Conservation (phyloP, 306 rosid genomes). For the Cicer yamashitae region DNA sequence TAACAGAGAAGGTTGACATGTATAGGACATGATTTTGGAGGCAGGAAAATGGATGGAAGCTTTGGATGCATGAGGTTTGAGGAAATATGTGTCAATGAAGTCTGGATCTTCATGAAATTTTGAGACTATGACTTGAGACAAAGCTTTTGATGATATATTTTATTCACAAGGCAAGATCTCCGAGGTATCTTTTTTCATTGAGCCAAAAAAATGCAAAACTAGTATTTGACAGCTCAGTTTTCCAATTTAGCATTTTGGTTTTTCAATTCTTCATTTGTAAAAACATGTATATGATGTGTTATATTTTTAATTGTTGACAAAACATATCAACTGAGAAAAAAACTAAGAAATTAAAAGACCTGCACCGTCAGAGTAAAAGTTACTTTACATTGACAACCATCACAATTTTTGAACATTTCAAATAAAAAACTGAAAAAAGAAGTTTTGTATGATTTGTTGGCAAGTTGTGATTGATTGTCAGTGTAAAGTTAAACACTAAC, state of each 20-base stretch:
- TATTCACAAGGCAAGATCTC: neutral
- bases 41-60: conserved; percentile 28
- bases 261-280: neutral
- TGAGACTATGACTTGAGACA: conserved; percentile 3
- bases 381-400: too few species aligned
- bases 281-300: neutral
- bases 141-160: neutral
- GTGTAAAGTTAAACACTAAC: too few species aligned
- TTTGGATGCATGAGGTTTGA: conserved; percentile 30
- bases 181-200: neutral
- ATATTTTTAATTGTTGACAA: neutral
- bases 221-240: neutral
- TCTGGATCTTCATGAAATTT: conserved; percentile 29
- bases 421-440: too few species aligned
- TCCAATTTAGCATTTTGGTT: neutral
- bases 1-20: conserved; percentile 35
- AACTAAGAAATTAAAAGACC: too few species aligned
- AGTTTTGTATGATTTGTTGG: too few species aligned
- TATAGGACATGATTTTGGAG: conserved; percentile 39
- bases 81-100: conserved; percentile 10
- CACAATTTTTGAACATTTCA: too few species aligned
- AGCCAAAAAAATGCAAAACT: neutral
- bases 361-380: too few species aligned
- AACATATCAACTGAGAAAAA: neutral
- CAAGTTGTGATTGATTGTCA: too few species aligned